phyloP scores from a whole-genome alignment of 2,329 filamentous ascomycete species.

The Fusarium sp. region DNA sequence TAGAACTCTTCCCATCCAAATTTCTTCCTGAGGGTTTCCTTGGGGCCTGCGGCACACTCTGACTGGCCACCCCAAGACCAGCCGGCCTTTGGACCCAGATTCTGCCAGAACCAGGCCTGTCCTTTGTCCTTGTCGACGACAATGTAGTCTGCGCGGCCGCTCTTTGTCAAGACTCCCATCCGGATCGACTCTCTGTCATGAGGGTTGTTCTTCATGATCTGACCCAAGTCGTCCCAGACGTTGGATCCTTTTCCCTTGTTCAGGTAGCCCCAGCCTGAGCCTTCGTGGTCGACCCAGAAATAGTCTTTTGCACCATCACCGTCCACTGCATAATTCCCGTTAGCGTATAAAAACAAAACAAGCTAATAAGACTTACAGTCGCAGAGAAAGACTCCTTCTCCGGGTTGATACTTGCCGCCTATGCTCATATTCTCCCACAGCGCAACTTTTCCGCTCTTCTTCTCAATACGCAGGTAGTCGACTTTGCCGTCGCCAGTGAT shows the following conservation, averaged over 20 bases:
- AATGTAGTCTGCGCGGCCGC: neutral
- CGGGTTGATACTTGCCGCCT: neutral
- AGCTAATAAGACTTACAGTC: neutral
- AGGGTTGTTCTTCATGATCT: neutral
- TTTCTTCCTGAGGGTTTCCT: neutral
- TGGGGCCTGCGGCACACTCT: neutral
- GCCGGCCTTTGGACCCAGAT: neutral
- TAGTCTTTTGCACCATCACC: neutral
- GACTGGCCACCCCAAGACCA: neutral
- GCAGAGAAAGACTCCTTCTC: neutral
- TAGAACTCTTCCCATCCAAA: constrained; percentile 8
- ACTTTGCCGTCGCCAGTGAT: neutral
- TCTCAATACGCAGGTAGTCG: neutral
- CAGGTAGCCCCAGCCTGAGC: neutral
- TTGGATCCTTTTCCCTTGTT: neutral
- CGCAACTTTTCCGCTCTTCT: neutral
- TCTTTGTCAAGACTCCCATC: neutral
- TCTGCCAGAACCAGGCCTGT: neutral
- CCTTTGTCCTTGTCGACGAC: neutral
- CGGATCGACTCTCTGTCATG: neutral
- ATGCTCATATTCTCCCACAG: neutral
- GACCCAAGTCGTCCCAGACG: neutral
- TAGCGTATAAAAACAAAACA: neutral
- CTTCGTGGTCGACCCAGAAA: neutral
- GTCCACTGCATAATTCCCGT: neutral